Conservation (phyloP, 1,284 basidiomycete genomes). For the Boletus semigastroideus region DNA sequence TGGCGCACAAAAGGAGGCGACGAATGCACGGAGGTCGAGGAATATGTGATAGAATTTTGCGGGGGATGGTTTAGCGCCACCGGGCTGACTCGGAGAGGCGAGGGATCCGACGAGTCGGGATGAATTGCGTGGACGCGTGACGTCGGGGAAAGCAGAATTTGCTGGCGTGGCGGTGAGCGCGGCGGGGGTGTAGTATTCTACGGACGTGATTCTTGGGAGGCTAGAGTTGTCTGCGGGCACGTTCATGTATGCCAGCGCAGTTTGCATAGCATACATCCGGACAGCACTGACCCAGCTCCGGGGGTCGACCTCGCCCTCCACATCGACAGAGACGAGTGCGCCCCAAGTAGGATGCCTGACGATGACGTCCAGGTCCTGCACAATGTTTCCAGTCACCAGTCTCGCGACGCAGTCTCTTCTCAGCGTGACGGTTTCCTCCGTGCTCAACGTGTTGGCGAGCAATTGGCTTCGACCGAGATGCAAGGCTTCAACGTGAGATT, state of each 20-base stretch:
- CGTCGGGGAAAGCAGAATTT: slow-evolving; percentile 66
- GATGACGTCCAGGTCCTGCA: slow-evolving; percentile 92
- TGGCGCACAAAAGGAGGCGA: slow-evolving; percentile 84
- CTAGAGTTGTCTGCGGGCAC: slow-evolving; percentile 44
- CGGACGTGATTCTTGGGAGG: slow-evolving; percentile 34
- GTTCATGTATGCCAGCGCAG: slow-evolving; percentile 79
- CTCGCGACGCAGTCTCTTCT: slow-evolving; percentile 85
- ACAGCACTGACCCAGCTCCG: slow-evolving; percentile 84
- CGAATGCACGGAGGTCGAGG: slow-evolving; percentile 88
- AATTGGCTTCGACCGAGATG: slow-evolving; percentile 89
- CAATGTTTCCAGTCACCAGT: slow-evolving; percentile 88
- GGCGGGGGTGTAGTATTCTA: slow-evolving; percentile 40
- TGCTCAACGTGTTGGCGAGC: slow-evolving; percentile 83
- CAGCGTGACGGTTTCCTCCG: slow-evolving; percentile 83
- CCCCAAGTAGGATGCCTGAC: slow-evolving; percentile 93
- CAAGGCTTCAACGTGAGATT: slow-evolving; percentile 88
- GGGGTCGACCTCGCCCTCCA: slow-evolving; percentile 72
- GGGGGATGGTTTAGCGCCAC: slow-evolving; percentile 40
- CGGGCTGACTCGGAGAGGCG: slow-evolving; percentile 24
- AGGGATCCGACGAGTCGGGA: slow-evolving; percentile 52
- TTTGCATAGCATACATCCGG: slow-evolving; percentile 88
- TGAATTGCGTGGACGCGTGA: slow-evolving; percentile 44
- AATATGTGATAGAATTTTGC: slow-evolving; percentile 86
- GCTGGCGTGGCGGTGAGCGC: slow-evolving; percentile 58
- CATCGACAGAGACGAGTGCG: slow-evolving; percentile 82